A percentile compares a stretch with the other conserved stretches of the same genome.
phyloP scores from a whole-genome alignment of 164 flowering plant species.

The Akebia trifoliata region DNA sequence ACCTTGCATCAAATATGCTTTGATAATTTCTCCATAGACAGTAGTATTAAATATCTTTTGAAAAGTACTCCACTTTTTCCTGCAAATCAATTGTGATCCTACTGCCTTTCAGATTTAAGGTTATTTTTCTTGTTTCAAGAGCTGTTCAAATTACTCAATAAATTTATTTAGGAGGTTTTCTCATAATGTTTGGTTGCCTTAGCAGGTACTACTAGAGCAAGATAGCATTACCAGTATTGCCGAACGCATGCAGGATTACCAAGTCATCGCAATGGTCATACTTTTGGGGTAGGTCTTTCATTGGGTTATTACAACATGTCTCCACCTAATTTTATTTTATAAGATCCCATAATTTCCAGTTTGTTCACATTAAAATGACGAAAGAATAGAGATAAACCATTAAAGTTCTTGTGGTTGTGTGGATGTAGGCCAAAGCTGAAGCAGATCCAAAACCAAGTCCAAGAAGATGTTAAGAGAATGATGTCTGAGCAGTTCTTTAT shows the following conservation, averaged over 20 bases:
- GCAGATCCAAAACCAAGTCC: slow-evolving; percentile 49
- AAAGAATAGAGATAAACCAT: neutral
- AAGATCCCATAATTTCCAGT: neutral
- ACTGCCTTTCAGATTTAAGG: too few species aligned
- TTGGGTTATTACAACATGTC: neutral
- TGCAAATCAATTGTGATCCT: neutral
- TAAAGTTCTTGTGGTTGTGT: slow-evolving; percentile 8
- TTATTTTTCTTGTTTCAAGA: slow-evolving; percentile 5
- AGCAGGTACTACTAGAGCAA: slow-evolving; percentile 64
- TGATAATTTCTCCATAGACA: too few species aligned
- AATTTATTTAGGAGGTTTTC: neutral
- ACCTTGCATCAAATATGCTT: too few species aligned
- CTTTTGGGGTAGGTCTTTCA: slow-evolving; percentile 58
- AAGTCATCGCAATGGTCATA: slow-evolving; percentile 83
- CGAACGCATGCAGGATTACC: slow-evolving; percentile 79
- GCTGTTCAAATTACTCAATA: neutral
- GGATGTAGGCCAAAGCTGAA: slow-evolving; percentile 63
- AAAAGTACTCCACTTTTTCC: neutral
- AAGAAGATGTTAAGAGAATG: slow-evolving; percentile 68
- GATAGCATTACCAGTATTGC: slow-evolving; percentile 34
- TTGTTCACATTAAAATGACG: neutral
- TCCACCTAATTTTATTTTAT: slow-evolving; percentile 1
- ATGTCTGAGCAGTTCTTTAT: slow-evolving; percentile 61
- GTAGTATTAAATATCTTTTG: neutral
- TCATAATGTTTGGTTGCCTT: slow-evolving; percentile 2